Conservation (phyloP, 352 stramenopile species). For the Phytophthora ohioensis region DNA sequence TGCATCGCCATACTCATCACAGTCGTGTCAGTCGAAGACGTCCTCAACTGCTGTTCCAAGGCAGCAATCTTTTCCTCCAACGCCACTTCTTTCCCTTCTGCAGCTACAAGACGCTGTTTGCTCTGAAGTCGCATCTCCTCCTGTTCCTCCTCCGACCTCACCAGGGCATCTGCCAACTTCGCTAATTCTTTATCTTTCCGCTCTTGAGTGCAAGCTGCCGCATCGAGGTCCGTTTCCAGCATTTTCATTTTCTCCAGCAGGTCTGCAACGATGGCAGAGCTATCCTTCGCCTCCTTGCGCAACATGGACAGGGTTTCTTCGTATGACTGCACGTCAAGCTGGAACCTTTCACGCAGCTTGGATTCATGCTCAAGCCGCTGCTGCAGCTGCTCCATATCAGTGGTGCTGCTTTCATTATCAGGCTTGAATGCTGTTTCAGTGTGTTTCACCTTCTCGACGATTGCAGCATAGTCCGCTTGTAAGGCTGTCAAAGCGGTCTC, state of each 20-base stretch:
- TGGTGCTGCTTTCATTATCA: constrained; percentile 3
- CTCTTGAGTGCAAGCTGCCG: constrained; percentile 30
- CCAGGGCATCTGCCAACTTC: constrained; percentile 36
- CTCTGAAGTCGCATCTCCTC: constrained; percentile 68
- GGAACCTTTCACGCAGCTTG: constrained; percentile 48
- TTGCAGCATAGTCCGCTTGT: constrained; percentile 26
- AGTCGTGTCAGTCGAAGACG: constrained; percentile 17
- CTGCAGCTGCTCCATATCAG: constrained; percentile 38
- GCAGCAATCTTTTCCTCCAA: constrained; percentile 47
- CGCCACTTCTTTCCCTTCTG: constrained; percentile 47
- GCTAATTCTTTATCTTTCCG: constrained; percentile 47
- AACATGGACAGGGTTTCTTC: constrained; percentile 65
- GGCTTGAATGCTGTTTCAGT: not conserved
- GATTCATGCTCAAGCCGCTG: constrained; percentile 53
- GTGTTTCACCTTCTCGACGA: constrained; percentile 25
- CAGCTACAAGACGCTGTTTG: constrained; percentile 60
- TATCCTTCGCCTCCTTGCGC: constrained; percentile 63
- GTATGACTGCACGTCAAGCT: constrained; percentile 77
- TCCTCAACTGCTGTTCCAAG: constrained; percentile 49
- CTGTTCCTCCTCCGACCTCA: constrained; percentile 60
- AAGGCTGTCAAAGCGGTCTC: constrained; percentile 27
- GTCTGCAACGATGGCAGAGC: constrained; percentile 46
- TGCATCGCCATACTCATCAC: constrained; percentile 20
- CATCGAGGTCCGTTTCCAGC: constrained; percentile 43
- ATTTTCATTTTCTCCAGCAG: constrained; percentile 48